Evolutionary conservation across 768 basidiomycete genomes (phyloP).

Genomic region (Nidularia sp.): DNA sequence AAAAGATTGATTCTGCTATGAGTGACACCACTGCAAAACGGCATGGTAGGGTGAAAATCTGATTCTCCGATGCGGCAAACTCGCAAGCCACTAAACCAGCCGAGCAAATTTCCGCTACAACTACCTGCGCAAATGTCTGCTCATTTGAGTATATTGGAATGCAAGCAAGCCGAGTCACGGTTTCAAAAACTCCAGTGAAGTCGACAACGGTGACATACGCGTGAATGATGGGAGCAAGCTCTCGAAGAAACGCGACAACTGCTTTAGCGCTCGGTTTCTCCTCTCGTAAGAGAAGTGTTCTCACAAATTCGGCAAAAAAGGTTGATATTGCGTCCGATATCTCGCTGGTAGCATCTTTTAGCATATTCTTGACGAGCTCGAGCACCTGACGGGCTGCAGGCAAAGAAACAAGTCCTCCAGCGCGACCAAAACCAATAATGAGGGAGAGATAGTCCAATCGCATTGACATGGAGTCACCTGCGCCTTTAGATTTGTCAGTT

Average conservation of each 20-base stretch:
- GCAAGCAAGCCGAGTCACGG: slow-evolving; percentile 38
- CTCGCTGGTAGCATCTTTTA: slow-evolving; percentile 46
- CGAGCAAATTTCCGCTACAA: slow-evolving; percentile 41
- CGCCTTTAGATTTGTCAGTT: slow-evolving; percentile 38
- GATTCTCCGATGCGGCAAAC: slow-evolving; percentile 34
- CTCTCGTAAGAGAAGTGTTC: slow-evolving; percentile 43
- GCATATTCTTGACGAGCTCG: slow-evolving; percentile 51
- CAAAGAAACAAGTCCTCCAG: slow-evolving; percentile 44
- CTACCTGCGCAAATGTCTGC: slow-evolving; percentile 38
- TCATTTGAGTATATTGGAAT: slow-evolving; percentile 51
- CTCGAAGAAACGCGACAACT: slow-evolving; percentile 46
- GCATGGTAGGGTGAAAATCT: slow-evolving; percentile 34
- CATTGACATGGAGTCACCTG: slow-evolving; percentile 56
- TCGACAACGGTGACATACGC: slow-evolving; percentile 46
- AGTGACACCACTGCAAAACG: slow-evolving; percentile 35
- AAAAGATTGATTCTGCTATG: slow-evolving; percentile 38
- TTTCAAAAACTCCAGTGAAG: slow-evolving; percentile 54
- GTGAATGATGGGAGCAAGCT: slow-evolving; percentile 53
- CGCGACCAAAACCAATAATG: slow-evolving; percentile 41
- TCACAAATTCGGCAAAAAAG: slow-evolving; percentile 53
- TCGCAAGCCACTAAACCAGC: slow-evolving; percentile 46
- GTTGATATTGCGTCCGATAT: slow-evolving; percentile 34
- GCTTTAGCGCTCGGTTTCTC: slow-evolving; percentile 40
- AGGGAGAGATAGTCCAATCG: slow-evolving; percentile 61
- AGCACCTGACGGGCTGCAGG: slow-evolving; percentile 40